phyloP scores from a whole-genome alignment of 176 grass and related monocot species.

The Lolium multiflorum region DNA sequence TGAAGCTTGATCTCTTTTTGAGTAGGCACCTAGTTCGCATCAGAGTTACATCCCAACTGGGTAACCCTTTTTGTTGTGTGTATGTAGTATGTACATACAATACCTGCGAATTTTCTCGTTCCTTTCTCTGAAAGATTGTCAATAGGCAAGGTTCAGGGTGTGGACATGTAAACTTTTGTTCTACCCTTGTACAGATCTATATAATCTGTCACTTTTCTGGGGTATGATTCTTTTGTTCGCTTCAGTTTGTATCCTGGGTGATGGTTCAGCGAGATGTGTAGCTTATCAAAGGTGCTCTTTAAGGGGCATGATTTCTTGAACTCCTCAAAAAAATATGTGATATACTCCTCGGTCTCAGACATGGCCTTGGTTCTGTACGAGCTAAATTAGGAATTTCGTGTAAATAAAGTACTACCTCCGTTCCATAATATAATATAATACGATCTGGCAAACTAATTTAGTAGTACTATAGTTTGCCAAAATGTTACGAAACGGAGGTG shows the following conservation, averaged over 20 bases:
- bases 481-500: no score
- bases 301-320: not conserved
- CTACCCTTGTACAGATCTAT: conserved; percentile 39
- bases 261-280: not conserved
- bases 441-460: no score
- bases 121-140: conserved; percentile 19
- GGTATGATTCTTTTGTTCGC: not conserved
- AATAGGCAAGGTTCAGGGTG: conserved; percentile 24
- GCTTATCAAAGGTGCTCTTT: not conserved
- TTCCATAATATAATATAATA: no score
- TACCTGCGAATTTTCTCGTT: not conserved
- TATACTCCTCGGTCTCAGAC: not conserved
- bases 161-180: not conserved
- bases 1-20: conserved; percentile 10
- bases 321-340: not conserved
- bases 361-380: not conserved
- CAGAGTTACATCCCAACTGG: conserved; percentile 18
- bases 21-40: conserved; percentile 20
- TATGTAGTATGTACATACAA: conserved; percentile 34
- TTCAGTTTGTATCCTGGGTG: not conserved
- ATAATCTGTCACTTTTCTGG: not conserved
- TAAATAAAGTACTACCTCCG: not conserved
- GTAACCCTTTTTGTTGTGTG: conserved; percentile 26
- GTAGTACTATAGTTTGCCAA: no score
- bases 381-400: not conserved